A percentile compares a stretch with the other conserved stretches of the same genome.
These are phyloP conservation scores for Aureobasidium melanogenum DNA, from an alignment of 2,329 filamentous ascomycete genomes.

Conservation along the genomic window DNA sequence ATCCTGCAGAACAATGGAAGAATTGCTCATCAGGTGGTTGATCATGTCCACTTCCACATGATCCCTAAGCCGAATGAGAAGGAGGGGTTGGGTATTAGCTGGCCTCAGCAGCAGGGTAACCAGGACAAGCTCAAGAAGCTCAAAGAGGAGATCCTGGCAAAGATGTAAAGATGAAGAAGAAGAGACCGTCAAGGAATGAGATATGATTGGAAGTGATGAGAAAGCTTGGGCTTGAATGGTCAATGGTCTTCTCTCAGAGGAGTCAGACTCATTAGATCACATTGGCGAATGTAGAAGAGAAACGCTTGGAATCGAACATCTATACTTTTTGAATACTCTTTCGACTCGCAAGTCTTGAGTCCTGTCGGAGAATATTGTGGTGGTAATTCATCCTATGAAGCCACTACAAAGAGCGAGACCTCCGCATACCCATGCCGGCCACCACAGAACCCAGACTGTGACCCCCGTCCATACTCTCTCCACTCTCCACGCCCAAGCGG, in stretches of 20 bases:
- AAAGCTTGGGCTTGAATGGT: background rate
- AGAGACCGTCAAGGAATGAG: background rate
- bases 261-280: background rate
- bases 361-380: background rate
- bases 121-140: constrained; percentile 77
- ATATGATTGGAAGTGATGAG: background rate
- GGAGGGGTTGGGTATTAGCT: constrained; percentile 71
- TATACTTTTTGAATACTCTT: background rate
- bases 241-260: background rate
- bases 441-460: constrained; percentile 15
- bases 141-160: constrained; percentile 75
- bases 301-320: background rate
- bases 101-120: constrained; percentile 67
- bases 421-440: constrained; percentile 16
- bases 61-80: constrained; percentile 86
- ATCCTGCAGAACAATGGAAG: constrained; percentile 92
- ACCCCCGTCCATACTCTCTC: constrained; percentile 15
- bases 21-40: constrained; percentile 84
- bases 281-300: background rate
- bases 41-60: constrained; percentile 96
- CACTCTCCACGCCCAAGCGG: constrained; percentile 15
- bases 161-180: constrained; percentile 51
- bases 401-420: constrained; percentile 13
- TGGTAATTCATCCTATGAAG: background rate
- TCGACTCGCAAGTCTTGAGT: background rate